Evolutionary conservation across 139 green algal genomes (phyloP).

Genomic region (Microglena sp.): DNA sequence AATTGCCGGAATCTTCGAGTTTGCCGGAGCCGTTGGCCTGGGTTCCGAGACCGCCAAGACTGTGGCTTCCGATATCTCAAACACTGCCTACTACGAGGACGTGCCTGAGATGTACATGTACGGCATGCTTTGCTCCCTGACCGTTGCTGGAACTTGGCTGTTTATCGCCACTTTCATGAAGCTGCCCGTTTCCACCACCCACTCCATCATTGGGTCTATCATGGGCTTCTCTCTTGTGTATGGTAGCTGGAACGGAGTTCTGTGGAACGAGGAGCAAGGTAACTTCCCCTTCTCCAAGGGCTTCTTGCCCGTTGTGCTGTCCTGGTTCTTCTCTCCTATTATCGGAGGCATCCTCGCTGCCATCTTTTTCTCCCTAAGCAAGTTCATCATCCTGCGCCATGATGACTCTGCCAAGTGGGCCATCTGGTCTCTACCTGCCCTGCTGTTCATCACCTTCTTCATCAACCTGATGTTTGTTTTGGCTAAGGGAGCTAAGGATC

Average conservation of each 20-base stretch:
- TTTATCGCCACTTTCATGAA: conserved; percentile 28
- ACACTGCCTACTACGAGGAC: conserved; percentile 7
- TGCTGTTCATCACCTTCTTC: conserved; percentile 31
- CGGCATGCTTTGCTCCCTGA: conserved; percentile 14
- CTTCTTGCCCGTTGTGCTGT: conserved; percentile 7
- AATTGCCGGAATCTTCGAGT: conserved; percentile 37
- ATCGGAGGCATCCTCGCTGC: conserved; percentile 6
- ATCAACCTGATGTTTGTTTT: conserved; percentile 35
- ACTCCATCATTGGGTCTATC: conserved; percentile 22
- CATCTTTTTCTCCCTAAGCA: conserved; percentile 18
- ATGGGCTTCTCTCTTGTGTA: conserved; percentile 27
- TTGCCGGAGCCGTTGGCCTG: conserved; percentile 32
- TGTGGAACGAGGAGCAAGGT: conserved; percentile 18
- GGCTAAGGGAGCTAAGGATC: conserved; percentile 12
- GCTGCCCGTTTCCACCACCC: conserved; percentile 48
- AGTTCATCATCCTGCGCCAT: conserved; percentile 19
- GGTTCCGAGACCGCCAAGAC: conserved; percentile 36
- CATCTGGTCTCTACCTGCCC: conserved; percentile 28
- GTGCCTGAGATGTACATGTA: conserved; percentile 26
- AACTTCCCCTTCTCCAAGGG: conserved; percentile 17
- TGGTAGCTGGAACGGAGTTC: conserved; percentile 10
- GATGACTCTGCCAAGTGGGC: conserved; percentile 15
- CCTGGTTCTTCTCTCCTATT: conserved; percentile 33
- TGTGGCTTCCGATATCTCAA: conserved; percentile 19
- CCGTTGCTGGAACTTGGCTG: conserved; percentile 26